phyloP scores from a whole-genome alignment of 2,329 filamentous ascomycete species.

The Tolypocladium amazonense region DNA sequence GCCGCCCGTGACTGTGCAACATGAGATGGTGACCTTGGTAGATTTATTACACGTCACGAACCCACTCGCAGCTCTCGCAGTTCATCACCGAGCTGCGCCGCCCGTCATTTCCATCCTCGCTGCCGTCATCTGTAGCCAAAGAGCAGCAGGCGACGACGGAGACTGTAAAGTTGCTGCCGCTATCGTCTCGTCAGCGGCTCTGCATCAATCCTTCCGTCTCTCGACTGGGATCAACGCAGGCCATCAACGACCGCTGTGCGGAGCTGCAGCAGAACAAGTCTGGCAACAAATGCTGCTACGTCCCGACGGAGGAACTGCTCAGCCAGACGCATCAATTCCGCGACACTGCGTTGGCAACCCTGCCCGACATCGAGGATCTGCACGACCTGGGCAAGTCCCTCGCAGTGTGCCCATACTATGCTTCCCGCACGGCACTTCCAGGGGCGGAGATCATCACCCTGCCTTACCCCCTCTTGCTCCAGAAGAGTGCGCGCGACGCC shows the following conservation, averaged over 20 bases:
- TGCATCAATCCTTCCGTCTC: slow-evolving; percentile 84
- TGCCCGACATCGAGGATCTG: slow-evolving; percentile 91
- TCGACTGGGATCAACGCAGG: slow-evolving; percentile 57
- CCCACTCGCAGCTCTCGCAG: slow-evolving; percentile 83
- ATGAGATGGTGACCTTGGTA: slow-evolving; percentile 24
- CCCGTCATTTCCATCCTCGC: slow-evolving; percentile 64
- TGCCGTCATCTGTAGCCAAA: slow-evolving; percentile 35
- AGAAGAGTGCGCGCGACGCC: slow-evolving; percentile 78
- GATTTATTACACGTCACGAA: slow-evolving; percentile 87
- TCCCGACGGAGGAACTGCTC: slow-evolving; percentile 70
- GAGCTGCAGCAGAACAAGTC: slow-evolving; percentile 69
- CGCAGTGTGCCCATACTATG: slow-evolving; percentile 89
- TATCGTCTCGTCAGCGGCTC: slow-evolving; percentile 76
- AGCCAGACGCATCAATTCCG: slow-evolving; percentile 68
- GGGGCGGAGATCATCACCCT: slow-evolving; percentile 83
- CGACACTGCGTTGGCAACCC: slow-evolving; percentile 70
- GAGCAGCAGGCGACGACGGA: slow-evolving; percentile 14
- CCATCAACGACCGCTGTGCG: slow-evolving; percentile 87
- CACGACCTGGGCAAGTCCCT: slow-evolving; percentile 66
- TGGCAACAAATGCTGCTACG: slow-evolving; percentile 56
- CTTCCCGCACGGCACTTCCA: slow-evolving; percentile 74
- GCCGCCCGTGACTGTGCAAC: slow-evolving; percentile 1
- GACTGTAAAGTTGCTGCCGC: slow-evolving; percentile 64
- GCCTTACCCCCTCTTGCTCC: slow-evolving; percentile 82
- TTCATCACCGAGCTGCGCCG: slow-evolving; percentile 75